These are phyloP conservation scores for Tremella fuciformis DNA, from an alignment of 768 basidiomycete genomes.

Conservation along the genomic window DNA sequence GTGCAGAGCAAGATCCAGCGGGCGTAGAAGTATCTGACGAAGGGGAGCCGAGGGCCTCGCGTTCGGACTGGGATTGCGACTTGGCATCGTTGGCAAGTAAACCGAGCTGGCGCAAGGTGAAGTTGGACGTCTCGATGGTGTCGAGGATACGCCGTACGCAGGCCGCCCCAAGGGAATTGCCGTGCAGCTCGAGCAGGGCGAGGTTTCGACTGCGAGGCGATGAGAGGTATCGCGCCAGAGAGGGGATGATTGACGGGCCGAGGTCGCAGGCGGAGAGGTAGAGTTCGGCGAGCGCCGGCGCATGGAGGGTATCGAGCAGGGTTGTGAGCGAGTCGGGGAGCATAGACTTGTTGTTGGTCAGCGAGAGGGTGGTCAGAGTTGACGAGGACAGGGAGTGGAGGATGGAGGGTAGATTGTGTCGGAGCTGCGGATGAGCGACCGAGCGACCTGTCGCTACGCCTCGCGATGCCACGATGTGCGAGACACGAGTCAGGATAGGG, in stretches of 20 bases:
- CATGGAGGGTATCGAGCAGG: constrained; percentile 18
- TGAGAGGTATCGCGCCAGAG: constrained; percentile 21
- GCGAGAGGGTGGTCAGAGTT: constrained; percentile 16
- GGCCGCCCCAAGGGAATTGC: constrained; percentile 29
- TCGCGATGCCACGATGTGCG: too few species aligned
- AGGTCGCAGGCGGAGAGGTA: constrained; percentile 36
- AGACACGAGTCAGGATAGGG: too few species aligned
- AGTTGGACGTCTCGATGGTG: constrained; percentile 29
- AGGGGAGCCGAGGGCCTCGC: too few species aligned
- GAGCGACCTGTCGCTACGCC: too few species aligned
- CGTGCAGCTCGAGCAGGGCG: constrained; percentile 37
- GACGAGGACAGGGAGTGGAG: constrained; percentile 29
- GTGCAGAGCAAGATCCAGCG: not conserved
- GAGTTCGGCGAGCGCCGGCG: constrained; percentile 26
- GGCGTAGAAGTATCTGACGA: too few species aligned
- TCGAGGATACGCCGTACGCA: constrained; percentile 30
- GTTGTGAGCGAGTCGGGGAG: constrained; percentile 8
- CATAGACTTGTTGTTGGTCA: constrained; percentile 33
- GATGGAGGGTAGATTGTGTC: constrained; percentile 22
- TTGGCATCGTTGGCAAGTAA: constrained; percentile 27
- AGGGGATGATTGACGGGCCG: not conserved
- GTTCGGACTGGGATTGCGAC: not conserved
- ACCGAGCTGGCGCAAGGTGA: constrained; percentile 24
- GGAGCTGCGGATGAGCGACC: constrained; percentile 17
- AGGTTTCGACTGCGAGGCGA: constrained; percentile 27